Base-by-base conservation (phyloP, 306 rosid species). In the Pyrus communis region DNA sequence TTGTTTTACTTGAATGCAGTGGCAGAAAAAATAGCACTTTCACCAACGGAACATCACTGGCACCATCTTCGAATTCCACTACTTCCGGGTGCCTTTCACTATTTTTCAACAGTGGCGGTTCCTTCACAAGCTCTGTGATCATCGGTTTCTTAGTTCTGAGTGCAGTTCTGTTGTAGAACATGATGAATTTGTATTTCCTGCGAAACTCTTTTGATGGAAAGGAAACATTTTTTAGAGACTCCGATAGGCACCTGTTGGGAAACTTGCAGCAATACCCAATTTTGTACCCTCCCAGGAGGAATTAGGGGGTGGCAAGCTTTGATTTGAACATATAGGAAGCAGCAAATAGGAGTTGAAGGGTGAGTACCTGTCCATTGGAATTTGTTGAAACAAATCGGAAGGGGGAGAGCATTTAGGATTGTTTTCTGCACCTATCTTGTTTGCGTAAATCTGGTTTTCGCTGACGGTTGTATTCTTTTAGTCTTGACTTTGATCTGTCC, bases 61-160 rank as follows among this genome's bases (percentile, higher is more conserved):
- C 96, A 58, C 93, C 98, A 72, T 88, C 98, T 11, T 72, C 88
- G 17, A 93, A 90, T 74, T 82, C 93, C 27, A 73, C 96, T 2
- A 60, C 33, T 78, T 87, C 96, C 38, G 91, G 92, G 69, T 87
- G 91, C 84, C 69, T 43, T 33, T 78, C 93, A 5, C 87, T 40
- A 46, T 77, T 77, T 75, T n/a, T 82, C 81, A 49, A 83, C 80
- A 80, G 52, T 60, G 87, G 79, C 40, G 77, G 80, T 72, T 85
- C 82, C 64, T 87, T 85, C 81, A 68, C 87, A 61, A 84, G 82
- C 85, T 79, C 84, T 70, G 71, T 87, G 78, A 82, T 87, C 59
- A 66, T 84, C 18, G 81, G 80, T 62, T 51, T 80, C 70, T 77
- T 88, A 76, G 77, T 87, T 76, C 38, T 88, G 19, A 78, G 78